Evolutionary conservation across 148 eudicot genomes (phyloP).

Genomic region (Agrostemma githago): DNA sequence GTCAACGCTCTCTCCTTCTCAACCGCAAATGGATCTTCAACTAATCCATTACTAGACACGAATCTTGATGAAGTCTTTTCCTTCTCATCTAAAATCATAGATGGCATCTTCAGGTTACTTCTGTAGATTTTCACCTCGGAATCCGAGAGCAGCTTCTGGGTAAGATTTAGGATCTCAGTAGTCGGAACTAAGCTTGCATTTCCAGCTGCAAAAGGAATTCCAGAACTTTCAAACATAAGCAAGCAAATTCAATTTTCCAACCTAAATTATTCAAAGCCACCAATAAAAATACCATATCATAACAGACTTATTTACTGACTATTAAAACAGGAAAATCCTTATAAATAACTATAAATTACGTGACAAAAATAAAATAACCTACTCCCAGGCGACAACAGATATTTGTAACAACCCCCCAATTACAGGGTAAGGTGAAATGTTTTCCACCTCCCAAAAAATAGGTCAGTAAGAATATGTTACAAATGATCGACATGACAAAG

Average conservation of each 20-base stretch:
- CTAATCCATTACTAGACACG: constrained; percentile 67
- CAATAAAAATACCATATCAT: background rate
- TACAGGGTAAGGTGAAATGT: background rate
- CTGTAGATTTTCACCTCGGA: constrained; percentile 44
- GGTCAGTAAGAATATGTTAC: background rate
- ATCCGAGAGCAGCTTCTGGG: constrained; percentile 56
- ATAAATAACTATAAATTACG: no score
- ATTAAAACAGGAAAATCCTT: background rate
- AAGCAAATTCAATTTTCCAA: background rate
- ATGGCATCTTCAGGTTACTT: constrained; percentile 71
- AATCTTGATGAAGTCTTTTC: constrained; percentile 53
- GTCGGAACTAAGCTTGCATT: constrained; percentile 45
- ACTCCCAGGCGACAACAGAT: background rate
- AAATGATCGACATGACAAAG: background rate
- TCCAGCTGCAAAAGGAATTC: constrained; percentile 44
- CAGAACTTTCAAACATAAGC: constrained; percentile 3
- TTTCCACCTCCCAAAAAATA: background rate
- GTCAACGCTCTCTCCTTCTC: constrained; percentile 73
- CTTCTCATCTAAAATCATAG: constrained; percentile 58
- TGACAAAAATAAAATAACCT: background rate
- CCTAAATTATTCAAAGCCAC: background rate
- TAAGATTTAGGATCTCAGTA: constrained; percentile 41
- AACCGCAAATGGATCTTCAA: constrained; percentile 69
- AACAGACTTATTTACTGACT: background rate
- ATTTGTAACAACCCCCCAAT: background rate